phyloP scores from a whole-genome alignment of 2,329 filamentous ascomycete genomes.

The Pseudogymnoascus sp. region DNA sequence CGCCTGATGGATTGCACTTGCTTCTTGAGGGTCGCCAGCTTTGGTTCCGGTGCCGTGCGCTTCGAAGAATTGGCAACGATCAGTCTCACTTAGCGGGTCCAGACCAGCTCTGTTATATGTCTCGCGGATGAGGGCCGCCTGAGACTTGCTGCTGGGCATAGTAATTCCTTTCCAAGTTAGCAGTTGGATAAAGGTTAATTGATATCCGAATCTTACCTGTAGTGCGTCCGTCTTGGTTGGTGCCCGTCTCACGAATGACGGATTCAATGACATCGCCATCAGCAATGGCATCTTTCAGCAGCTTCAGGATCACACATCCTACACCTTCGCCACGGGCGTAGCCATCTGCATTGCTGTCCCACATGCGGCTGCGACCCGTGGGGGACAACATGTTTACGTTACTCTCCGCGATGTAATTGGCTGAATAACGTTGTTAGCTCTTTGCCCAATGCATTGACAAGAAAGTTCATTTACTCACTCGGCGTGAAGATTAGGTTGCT shows the following conservation, averaged over 20 bases:
- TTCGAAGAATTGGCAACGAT: conserved; percentile 18
- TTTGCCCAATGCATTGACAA: neutral
- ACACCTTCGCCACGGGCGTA: conserved; percentile 42
- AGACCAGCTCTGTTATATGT: conserved; percentile 10
- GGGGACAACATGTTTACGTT: conserved; percentile 34
- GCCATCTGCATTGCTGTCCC: conserved; percentile 18
- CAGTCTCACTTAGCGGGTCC: neutral
- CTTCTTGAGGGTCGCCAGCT: conserved; percentile 24
- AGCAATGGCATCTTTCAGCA: conserved; percentile 46
- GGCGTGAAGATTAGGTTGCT: conserved; percentile 19
- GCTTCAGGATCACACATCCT: conserved; percentile 51
- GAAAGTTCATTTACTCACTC: neutral
- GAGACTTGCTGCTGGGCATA: conserved; percentile 40
- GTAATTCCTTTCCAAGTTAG: conserved; percentile 33
- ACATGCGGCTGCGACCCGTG: conserved; percentile 33
- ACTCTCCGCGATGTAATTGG: conserved; percentile 8
- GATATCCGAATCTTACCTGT: conserved; percentile 26
- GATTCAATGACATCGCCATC: conserved; percentile 52
- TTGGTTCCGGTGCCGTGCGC: conserved; percentile 26
- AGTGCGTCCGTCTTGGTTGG: conserved; percentile 53
- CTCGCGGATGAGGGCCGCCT: conserved; percentile 21
- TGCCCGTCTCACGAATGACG: conserved; percentile 44
- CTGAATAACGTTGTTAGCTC: neutral
- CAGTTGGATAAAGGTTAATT: neutral
- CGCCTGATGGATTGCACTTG: conserved; percentile 14